Evolutionary conservation across 345 rosid species (phyloP).

Genomic region (Heritiera littoralis): DNA sequence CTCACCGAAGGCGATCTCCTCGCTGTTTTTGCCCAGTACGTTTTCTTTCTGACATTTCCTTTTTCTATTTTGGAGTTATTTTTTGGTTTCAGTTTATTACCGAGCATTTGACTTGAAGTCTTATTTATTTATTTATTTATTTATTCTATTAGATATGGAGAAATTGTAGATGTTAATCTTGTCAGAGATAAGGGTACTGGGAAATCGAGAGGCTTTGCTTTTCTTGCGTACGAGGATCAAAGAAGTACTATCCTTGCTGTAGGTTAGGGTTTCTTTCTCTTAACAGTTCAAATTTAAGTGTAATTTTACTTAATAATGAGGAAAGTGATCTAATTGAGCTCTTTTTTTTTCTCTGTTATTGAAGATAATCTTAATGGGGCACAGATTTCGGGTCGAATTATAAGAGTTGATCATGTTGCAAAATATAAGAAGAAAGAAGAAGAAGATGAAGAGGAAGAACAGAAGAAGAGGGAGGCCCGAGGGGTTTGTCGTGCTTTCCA

Average conservation of each 20-base stretch:
- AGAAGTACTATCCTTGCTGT: slow-evolving; percentile 90
- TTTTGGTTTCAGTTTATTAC: not conserved
- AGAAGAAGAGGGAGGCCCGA: slow-evolving; percentile 76
- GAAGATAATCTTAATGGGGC: slow-evolving; percentile 90
- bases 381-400: slow-evolving; percentile 60
- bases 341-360: slow-evolving; percentile 10
- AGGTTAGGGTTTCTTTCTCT: slow-evolving; percentile 50
- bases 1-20: slow-evolving; percentile 98
- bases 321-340: not conserved
- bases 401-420: slow-evolving; percentile 75
- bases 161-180: slow-evolving; percentile 89
- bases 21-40: slow-evolving; percentile 88
- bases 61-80: not conserved
- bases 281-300: not conserved
- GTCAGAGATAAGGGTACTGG: slow-evolving; percentile 91
- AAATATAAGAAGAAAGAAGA: slow-evolving; percentile 79
- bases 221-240: slow-evolving; percentile 93
- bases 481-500: slow-evolving; percentile 95
- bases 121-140: slow-evolving; percentile 2
- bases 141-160: slow-evolving; percentile 61
- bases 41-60: not conserved
- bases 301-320: not conserved
- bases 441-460: slow-evolving; percentile 75
- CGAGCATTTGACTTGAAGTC: not conserved
- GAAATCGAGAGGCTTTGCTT: slow-evolving; percentile 88